Evolutionary conservation across 257 asterid genomes (phyloP).

Genomic region (Mitragyna speciosa): DNA sequence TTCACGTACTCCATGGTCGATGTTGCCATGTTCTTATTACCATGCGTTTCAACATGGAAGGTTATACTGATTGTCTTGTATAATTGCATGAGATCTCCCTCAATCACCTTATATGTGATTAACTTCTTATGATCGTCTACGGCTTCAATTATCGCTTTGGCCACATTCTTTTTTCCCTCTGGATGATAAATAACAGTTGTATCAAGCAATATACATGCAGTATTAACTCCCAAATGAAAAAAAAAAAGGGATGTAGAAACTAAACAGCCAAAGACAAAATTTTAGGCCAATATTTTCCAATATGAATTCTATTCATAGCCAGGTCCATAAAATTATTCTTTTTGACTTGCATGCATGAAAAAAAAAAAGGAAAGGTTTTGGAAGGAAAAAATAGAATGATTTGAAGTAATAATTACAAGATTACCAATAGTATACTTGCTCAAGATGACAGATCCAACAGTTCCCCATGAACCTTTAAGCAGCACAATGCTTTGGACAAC

Average conservation of each 20-base stretch:
- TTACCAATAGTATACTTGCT: constrained; percentile 4
- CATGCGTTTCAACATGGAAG: constrained; percentile 23
- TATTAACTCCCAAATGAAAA: too few species aligned
- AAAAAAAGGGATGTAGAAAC: too few species aligned
- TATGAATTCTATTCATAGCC: too few species aligned
- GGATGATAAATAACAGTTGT: not conserved
- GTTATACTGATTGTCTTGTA: not conserved
- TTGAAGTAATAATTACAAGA: too few species aligned
- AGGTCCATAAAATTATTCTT: too few species aligned
- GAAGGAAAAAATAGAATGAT: too few species aligned
- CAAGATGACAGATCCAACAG: constrained; percentile 1
- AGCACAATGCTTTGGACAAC: not conserved
- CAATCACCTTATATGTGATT: not conserved
- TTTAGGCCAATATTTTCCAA: too few species aligned
- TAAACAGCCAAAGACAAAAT: too few species aligned
- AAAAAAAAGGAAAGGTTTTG: too few species aligned
- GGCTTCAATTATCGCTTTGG: constrained; percentile 16
- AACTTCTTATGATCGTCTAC: constrained; percentile 13
- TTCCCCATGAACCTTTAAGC: constrained; percentile 1
- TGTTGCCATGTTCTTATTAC: constrained; percentile 12
- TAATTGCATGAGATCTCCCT: not conserved
- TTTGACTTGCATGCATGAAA: too few species aligned
- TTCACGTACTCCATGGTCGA: constrained; percentile 26
- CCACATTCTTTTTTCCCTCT: constrained; percentile 24
- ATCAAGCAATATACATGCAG: too few species aligned